A percentile compares a stretch with the other conserved stretches of the same genome.
These are phyloP conservation scores for Daedalea quercina DNA, from an alignment of 768 basidiomycete species.

Conservation along the genomic window DNA sequence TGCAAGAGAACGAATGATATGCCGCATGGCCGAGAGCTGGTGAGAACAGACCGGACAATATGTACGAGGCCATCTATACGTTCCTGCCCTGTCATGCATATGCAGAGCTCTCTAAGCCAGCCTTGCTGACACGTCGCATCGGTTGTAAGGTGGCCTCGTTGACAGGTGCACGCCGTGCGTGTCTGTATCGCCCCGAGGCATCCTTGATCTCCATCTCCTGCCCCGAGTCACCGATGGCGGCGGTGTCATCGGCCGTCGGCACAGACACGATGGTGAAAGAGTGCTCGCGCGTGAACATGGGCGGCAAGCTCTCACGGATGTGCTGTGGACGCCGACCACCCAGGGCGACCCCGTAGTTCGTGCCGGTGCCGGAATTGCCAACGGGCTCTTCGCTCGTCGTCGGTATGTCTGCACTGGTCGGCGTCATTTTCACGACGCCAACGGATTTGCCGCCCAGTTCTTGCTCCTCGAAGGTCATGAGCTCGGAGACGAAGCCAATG, in stretches of 20 bases:
- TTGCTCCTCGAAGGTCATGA: conserved; percentile 94
- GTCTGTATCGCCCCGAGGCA: conserved; percentile 76
- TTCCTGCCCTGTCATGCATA: conserved; percentile 10
- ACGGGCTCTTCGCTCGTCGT: conserved; percentile 14
- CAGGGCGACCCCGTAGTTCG: conserved; percentile 36
- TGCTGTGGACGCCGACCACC: conserved; percentile 54
- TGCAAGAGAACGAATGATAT: background rate
- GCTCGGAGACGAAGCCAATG: conserved; percentile 94
- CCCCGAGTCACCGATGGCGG: conserved; percentile 55
- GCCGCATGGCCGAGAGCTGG: background rate
- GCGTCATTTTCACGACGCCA: conserved; percentile 49
- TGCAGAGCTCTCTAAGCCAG: conserved; percentile 69
- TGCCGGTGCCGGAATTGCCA: conserved; percentile 9
- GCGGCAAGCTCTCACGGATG: conserved; percentile 71
- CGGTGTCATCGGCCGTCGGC: conserved; percentile 23
- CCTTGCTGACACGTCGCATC: conserved; percentile 85
- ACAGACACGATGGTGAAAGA: conserved; percentile 15
- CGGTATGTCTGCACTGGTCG: conserved; percentile 24
- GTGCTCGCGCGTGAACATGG: conserved; percentile 34
- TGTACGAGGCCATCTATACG: background rate
- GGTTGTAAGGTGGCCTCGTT: conserved; percentile 87
- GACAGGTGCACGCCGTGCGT: conserved; percentile 82
- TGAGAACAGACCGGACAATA: background rate
- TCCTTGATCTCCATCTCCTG: conserved; percentile 91
- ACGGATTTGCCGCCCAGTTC: conserved; percentile 75